Evolutionary conservation across 768 basidiomycete species (phyloP).

Genomic region (Mycena belliarum): DNA sequence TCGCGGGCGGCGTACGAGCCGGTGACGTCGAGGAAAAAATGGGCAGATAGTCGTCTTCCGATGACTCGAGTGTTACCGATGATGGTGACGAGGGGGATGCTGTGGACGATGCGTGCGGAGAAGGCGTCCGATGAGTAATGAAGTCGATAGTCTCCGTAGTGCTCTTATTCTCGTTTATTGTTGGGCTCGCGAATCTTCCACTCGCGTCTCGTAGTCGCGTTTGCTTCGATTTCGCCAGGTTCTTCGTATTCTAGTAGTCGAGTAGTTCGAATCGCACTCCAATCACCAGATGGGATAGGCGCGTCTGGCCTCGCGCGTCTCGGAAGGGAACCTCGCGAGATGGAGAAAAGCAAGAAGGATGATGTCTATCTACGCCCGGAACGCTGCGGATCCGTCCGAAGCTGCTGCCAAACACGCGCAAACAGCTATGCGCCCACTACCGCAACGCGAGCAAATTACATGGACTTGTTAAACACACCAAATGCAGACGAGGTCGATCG

Average conservation of each 20-base stretch:
- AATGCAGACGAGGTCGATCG: too few relatives aligned
- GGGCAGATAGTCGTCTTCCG: background rate
- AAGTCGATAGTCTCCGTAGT: background rate
- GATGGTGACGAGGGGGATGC: background rate
- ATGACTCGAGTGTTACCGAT: background rate
- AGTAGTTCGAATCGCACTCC: background rate
- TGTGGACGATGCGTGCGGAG: background rate
- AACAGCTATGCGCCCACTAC: too few relatives aligned
- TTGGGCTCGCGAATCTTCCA: background rate
- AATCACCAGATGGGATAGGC: conserved; percentile 5
- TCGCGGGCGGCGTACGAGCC: background rate
- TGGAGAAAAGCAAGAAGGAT: too few relatives aligned
- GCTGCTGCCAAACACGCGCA: too few relatives aligned
- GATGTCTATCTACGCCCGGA: too few relatives aligned
- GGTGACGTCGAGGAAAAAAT: background rate
- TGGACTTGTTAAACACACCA: too few relatives aligned
- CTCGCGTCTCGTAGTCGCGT: background rate
- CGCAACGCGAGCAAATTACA: too few relatives aligned
- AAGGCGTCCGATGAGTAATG: background rate
- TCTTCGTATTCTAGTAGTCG: background rate
- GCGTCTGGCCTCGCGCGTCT: too few relatives aligned
- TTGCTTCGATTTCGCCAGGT: conserved; percentile 1
- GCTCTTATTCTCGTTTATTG: background rate
- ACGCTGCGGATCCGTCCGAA: too few relatives aligned
- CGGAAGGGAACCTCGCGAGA: too few relatives aligned